These are phyloP conservation scores for Parastagonospora avenae DNA, from an alignment of 2,329 filamentous ascomycete genomes.

Conservation along the genomic window DNA sequence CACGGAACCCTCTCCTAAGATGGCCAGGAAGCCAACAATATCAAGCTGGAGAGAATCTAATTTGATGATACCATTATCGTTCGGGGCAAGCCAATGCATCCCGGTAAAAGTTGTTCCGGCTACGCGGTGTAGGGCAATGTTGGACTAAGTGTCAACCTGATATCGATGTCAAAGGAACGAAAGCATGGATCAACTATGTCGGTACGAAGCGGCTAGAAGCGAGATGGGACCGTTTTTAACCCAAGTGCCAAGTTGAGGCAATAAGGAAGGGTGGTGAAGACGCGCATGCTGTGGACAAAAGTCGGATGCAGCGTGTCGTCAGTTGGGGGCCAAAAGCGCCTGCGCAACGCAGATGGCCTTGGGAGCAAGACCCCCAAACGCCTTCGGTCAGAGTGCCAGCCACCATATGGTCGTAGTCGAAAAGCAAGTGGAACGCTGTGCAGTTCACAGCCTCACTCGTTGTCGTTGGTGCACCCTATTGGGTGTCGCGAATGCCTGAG, in stretches of 20 bases:
- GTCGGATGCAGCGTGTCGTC: slow-evolving; percentile 1
- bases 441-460: slow-evolving; percentile 28
- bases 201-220: slow-evolving; percentile 10
- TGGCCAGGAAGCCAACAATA: slow-evolving; percentile 62
- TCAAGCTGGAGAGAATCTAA: slow-evolving; percentile 56
- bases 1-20: slow-evolving; percentile 58
- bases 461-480: slow-evolving; percentile 14
- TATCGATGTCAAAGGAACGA: slow-evolving; percentile 11
- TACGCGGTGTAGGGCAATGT: background rate
- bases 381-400: slow-evolving; percentile 26
- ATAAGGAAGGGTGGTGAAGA: slow-evolving; percentile 20
- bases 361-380: slow-evolving; percentile 12
- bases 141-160: slow-evolving; percentile 1
- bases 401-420: slow-evolving; percentile 2
- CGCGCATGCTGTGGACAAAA: slow-evolving; percentile 14
- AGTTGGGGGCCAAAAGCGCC: slow-evolving; percentile 19
- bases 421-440: slow-evolving; percentile 14
- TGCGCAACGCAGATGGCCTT: slow-evolving; percentile 9
- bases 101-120: slow-evolving; percentile 3
- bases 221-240: slow-evolving; percentile 23
- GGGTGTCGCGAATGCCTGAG: slow-evolving; percentile 25
- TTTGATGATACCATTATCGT: slow-evolving; percentile 22
- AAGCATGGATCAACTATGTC: slow-evolving; percentile 26
- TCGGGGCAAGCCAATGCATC: slow-evolving; percentile 46
- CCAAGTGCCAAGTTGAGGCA: slow-evolving; percentile 16